These are phyloP conservation scores for Colletotrichum liriopes DNA, from an alignment of 2,329 filamentous ascomycete species.

Conservation along the genomic window DNA sequence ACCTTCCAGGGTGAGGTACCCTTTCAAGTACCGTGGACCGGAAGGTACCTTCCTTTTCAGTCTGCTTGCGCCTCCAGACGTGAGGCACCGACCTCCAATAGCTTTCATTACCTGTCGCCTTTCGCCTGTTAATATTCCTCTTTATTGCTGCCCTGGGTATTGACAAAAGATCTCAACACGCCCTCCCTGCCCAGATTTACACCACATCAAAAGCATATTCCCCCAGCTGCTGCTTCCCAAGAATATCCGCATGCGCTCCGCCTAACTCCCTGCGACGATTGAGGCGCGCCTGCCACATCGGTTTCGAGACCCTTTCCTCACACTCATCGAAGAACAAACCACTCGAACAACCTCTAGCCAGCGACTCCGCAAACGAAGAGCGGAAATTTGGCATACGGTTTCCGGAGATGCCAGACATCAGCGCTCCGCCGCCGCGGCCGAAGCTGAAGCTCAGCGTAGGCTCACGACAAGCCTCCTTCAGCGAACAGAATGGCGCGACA, in stretches of 20 bases:
- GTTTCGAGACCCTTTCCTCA: neutral
- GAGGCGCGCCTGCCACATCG: conserved; percentile 18
- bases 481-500: conserved; percentile 42
- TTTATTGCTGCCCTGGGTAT: no score
- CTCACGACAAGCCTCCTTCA: conserved; percentile 42
- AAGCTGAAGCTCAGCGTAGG: conserved; percentile 47
- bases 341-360: neutral
- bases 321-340: neutral
- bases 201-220: no score
- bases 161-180: no score
- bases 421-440: conserved; percentile 45
- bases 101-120: neutral
- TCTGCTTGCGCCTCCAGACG: neutral
- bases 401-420: conserved; percentile 40
- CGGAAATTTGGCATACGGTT: neutral
- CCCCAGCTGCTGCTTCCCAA: neutral
- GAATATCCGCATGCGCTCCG: conserved; percentile 15
- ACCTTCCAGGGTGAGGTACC: conserved; percentile 4
- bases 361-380: neutral
- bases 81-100: conserved; percentile 1
- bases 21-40: no score
- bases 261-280: conserved; percentile 9
- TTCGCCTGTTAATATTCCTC: neutral
- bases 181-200: neutral
- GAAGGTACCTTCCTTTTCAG: no score